Evolutionary conservation across 2,329 filamentous ascomycete genomes (phyloP).

Genomic region (Fusarium sacchari): DNA sequence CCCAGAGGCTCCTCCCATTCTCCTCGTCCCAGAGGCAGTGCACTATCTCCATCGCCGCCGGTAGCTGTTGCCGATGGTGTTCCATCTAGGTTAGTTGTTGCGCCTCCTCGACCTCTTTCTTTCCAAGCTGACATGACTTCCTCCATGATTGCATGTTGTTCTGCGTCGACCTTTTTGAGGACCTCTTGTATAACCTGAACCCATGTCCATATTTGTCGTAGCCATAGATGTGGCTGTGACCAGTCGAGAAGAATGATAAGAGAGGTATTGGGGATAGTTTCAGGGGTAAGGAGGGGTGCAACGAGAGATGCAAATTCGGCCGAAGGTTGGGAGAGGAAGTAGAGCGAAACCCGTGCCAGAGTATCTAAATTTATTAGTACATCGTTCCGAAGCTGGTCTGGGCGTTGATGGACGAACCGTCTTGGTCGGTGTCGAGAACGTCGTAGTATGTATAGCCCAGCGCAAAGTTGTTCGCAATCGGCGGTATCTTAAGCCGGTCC

Average conservation of each 20-base stretch:
- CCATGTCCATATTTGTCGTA: slow-evolving; percentile 90
- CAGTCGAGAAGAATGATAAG: slow-evolving; percentile 95
- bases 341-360: slow-evolving; percentile 87
- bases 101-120: slow-evolving; percentile 75
- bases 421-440: slow-evolving; percentile 91
- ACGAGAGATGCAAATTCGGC: slow-evolving; percentile 84
- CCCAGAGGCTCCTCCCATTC: slow-evolving; percentile 94
- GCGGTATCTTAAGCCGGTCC: slow-evolving; percentile 73
- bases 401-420: slow-evolving; percentile 66
- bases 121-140: slow-evolving; percentile 85
- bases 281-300: slow-evolving; percentile 83
- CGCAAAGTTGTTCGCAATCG: slow-evolving; percentile 91
- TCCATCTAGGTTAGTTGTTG: slow-evolving; percentile 70
- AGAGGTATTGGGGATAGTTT: slow-evolving; percentile 85
- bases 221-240: slow-evolving; percentile 93
- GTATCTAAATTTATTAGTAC: slow-evolving; percentile 71
- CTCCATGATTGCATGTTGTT: slow-evolving; percentile 85
- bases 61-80: slow-evolving; percentile 64
- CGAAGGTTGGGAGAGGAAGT: slow-evolving; percentile 87
- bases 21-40: slow-evolving; percentile 82
- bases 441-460: slow-evolving; percentile 96
- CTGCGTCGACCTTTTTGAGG: slow-evolving; percentile 75
- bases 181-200: slow-evolving; percentile 83
- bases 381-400: background rate
- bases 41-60: slow-evolving; percentile 70